Evolutionary conservation across 1,284 basidiomycete species (phyloP).

Genomic region (Pisolithus thermaeus): DNA sequence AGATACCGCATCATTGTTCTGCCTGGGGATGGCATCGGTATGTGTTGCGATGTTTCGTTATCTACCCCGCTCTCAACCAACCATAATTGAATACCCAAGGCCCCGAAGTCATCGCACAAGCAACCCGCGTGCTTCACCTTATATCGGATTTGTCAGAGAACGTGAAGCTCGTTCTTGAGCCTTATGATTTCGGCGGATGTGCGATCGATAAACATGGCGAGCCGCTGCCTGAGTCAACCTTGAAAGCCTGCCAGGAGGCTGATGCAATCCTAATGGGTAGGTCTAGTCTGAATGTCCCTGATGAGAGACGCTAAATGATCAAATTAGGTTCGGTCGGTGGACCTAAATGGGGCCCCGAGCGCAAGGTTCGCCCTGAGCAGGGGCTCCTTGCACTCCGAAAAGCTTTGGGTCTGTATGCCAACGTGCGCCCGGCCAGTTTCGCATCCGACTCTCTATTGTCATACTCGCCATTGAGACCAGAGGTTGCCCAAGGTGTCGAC

Average conservation of each 20-base stretch:
- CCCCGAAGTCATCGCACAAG: slow-evolving; percentile 91
- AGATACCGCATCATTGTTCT: slow-evolving; percentile 88
- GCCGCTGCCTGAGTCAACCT: slow-evolving; percentile 81
- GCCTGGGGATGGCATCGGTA: slow-evolving; percentile 96
- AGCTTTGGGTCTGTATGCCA: slow-evolving; percentile 91
- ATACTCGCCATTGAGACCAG: slow-evolving; percentile 90
- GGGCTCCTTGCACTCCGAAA: slow-evolving; percentile 93
- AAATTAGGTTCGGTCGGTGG: slow-evolving; percentile 87
- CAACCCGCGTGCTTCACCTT: slow-evolving; percentile 77
- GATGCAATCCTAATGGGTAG: slow-evolving; percentile 91
- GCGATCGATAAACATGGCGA: slow-evolving; percentile 88
- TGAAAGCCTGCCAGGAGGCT: slow-evolving; percentile 82
- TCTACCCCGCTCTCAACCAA: neutral
- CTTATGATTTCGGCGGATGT: slow-evolving; percentile 85
- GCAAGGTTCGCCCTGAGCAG: slow-evolving; percentile 91
- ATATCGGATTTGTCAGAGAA: slow-evolving; percentile 60
- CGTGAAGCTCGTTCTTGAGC: slow-evolving; percentile 70
- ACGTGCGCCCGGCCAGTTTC: slow-evolving; percentile 96
- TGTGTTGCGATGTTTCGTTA: slow-evolving; percentile 12
- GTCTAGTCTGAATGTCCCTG: slow-evolving; percentile 12
- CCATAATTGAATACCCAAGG: slow-evolving; percentile 42
- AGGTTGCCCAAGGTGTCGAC: slow-evolving; percentile 81
- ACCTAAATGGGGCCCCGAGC: slow-evolving; percentile 94
- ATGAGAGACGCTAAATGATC: neutral
- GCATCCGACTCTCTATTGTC: slow-evolving; percentile 86